Base-by-base conservation (phyloP, 2,329 filamentous ascomycete genomes). In the Nakataea oryzae region DNA sequence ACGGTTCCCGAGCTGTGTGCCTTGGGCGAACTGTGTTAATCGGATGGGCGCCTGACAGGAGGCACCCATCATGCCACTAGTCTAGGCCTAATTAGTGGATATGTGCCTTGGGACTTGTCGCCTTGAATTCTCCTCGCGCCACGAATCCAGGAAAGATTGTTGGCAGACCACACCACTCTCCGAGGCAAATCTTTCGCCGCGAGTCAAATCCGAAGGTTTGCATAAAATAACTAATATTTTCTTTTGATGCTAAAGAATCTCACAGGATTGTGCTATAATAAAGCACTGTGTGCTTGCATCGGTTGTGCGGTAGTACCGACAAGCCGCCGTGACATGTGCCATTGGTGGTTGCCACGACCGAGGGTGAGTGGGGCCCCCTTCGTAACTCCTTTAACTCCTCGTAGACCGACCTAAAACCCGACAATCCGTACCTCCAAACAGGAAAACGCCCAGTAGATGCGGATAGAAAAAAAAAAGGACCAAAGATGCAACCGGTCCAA, bases 311-410 rank as follows among this genome's bases (percentile, higher is more conserved):
- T 50, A 21, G 14, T 9, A 12, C 41, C 1, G 5, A 21, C 17
- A 47, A 47, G n/a, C 41, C 41, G 17, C 41, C 41, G 7, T 21
- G 41, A 21, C 17, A 9, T n/a, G 41, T 41, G 41, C 41, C 34
- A 14, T 41, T n/a, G n/a, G n/a, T n/a, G 34, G 3, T 17, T 17
- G 34, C 7, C 34, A 41, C 14, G 3, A 2, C 17, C 12, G 41
- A 5, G 6, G 17, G 41, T n/a, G 21, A n/a, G n/a, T n/a, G n/a
- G n/a, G 41, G 41, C 41, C 21, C 21, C 2, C 7, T 13, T 58
- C 56, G 56, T 58, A 58, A 58, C 29, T 58, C 56, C 56, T 17
- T 58, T 58, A 58, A 58, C 56, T 58, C 56, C 56, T n/a, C 56
- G 56, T 29, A 58, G 17, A 29, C 56, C 56, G 56, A 58, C 21